These are phyloP conservation scores for Sordariomycetes sp. DNA, from an alignment of 2,329 filamentous ascomycete genomes.

Conservation along the genomic window DNA sequence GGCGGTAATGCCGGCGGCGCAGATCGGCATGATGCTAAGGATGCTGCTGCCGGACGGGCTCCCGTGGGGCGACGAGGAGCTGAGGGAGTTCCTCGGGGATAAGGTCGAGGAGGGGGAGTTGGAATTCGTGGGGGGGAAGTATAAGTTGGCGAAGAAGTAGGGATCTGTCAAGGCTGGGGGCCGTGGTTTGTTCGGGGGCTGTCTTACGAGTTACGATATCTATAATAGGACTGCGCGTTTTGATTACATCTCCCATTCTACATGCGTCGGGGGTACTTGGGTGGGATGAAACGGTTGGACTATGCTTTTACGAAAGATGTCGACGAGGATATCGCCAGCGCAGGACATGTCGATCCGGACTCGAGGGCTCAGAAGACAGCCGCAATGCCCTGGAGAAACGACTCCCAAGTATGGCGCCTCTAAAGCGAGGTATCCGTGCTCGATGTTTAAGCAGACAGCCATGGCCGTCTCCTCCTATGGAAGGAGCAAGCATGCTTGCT, in stretches of 20 bases:
- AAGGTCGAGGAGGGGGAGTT: conserved; percentile 64
- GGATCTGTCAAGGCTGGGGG: not conserved
- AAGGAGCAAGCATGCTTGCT: too few relatives aligned
- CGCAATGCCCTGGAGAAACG: too few relatives aligned
- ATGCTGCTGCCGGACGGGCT: conserved; percentile 84
- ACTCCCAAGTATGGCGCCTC: too few relatives aligned
- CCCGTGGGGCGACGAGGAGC: conserved; percentile 77
- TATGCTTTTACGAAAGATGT: too few relatives aligned
- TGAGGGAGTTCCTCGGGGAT: conserved; percentile 64
- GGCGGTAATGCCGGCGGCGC: conserved; percentile 60
- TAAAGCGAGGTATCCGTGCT: too few relatives aligned
- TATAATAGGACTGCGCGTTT: not conserved
- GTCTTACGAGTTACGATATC: not conserved
- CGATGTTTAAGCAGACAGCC: too few relatives aligned
- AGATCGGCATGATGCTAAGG: conserved; percentile 91
- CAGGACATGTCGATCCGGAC: too few relatives aligned
- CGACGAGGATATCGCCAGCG: too few relatives aligned
- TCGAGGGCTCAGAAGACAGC: too few relatives aligned
- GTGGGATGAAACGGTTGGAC: too few relatives aligned
- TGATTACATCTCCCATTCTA: not conserved
- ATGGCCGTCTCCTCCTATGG: too few relatives aligned
- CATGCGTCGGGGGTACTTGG: too few relatives aligned
- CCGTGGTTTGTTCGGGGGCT: not conserved
- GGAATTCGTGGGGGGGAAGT: conserved; percentile 58
- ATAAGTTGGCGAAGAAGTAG: conserved; percentile 50